Percentiles rank a stretch among this genome's conserved stretches.
Evolutionary conservation across 2,329 filamentous ascomycete genomes (phyloP).

Genomic region (Epichloe hybrida): DNA sequence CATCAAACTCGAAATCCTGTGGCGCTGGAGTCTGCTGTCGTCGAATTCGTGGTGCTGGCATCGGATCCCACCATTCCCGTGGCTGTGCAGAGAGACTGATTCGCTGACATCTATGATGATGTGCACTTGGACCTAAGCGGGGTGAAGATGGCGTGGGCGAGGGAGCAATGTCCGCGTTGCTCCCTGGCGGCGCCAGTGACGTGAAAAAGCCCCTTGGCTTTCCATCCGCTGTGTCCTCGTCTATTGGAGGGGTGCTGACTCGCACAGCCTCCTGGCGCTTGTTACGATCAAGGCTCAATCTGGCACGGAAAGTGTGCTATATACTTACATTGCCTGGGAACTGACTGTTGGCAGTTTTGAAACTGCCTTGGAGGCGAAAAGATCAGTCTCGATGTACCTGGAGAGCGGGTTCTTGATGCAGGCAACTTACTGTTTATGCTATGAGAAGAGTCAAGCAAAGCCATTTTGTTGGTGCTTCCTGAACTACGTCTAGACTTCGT

Average conservation of each 20-base stretch:
- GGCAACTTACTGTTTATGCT: constrained; percentile 2
- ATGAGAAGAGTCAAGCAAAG: not conserved
- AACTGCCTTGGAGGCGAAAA: constrained; percentile 4
- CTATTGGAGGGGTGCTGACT: constrained; percentile 34
- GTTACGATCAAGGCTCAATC: not conserved
- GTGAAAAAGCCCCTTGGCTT: constrained; percentile 30
- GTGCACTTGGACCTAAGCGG: constrained; percentile 8
- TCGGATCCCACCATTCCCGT: constrained; percentile 24
- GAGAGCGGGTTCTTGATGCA: not conserved
- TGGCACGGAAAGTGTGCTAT: not conserved
- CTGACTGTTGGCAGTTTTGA: constrained; percentile 9
- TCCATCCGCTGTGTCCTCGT: constrained; percentile 23
- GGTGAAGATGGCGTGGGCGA: constrained; percentile 2
- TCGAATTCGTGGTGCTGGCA: constrained; percentile 11
- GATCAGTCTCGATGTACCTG: not conserved
- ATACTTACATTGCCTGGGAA: constrained; percentile 23
- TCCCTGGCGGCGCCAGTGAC: constrained; percentile 20
- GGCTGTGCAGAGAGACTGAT: constrained; percentile 12
- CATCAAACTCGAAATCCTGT: constrained; percentile 30
- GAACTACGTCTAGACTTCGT: constrained; percentile 15
- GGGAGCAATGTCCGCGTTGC: not conserved
- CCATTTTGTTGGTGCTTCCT: not conserved
- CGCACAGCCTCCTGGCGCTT: constrained; percentile 32
- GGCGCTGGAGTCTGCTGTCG: constrained; percentile 5
- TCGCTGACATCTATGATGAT: constrained; percentile 9